phyloP scores from a whole-genome alignment of 257 asterid genomes.

The Cruciata laevipes region DNA sequence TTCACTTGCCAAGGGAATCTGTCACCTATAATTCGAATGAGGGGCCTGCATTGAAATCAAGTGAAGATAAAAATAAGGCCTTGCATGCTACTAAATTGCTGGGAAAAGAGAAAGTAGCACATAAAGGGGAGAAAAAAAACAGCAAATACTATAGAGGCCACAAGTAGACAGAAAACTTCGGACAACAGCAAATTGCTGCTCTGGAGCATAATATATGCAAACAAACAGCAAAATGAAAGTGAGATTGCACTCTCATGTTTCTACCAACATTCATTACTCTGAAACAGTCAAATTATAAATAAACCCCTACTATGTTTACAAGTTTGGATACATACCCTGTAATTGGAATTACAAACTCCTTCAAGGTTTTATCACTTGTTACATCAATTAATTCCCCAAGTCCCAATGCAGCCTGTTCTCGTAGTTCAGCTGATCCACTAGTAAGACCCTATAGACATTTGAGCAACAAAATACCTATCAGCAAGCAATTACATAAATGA shows the following conservation, averaged over 20 bases:
- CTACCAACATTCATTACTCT: not conserved
- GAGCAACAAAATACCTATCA: constrained; percentile 1
- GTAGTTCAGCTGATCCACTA: constrained; percentile 94
- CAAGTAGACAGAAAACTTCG: not conserved
- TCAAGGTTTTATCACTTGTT: constrained; percentile 78
- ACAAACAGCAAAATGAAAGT: not conserved
- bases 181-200: not conserved
- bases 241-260: not conserved
- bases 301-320: not conserved
- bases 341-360: constrained; percentile 90
- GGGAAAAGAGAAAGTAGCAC: not conserved
- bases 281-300: not conserved
- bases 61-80: not conserved
- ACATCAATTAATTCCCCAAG: constrained; percentile 94
- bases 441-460: constrained; percentile 66
- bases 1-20: constrained; percentile 99
- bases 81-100: not conserved
- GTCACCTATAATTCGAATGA: constrained; percentile 96
- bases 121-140: not conserved
- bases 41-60: constrained; percentile 55
- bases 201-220: not conserved
- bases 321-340: constrained; percentile 62
- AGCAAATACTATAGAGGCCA: not conserved
- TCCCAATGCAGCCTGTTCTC: constrained; percentile 97
- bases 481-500: not conserved